Conservation (phyloP, 2,329 filamentous ascomycete species). For the Sporothrix pseudoabietina region DNA sequence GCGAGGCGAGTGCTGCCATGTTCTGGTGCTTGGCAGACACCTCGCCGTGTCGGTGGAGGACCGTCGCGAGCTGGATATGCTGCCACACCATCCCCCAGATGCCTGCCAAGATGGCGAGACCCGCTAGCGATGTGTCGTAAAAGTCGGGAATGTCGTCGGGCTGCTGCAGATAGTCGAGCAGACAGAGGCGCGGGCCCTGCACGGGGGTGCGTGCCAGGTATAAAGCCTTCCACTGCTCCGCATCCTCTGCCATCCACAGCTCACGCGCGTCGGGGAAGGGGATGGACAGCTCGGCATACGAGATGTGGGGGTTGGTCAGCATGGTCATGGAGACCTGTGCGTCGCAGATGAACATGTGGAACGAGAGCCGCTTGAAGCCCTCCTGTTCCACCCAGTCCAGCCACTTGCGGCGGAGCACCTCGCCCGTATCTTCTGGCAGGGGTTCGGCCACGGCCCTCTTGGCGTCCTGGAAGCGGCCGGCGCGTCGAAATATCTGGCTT, state of each 20-base stretch:
- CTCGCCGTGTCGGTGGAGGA: slow-evolving; percentile 4
- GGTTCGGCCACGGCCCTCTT: not conserved
- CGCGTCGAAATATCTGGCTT: slow-evolving; percentile 29
- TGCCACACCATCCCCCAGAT: slow-evolving; percentile 31
- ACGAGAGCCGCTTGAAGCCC: slow-evolving; percentile 54
- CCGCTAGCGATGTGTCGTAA: slow-evolving; percentile 19
- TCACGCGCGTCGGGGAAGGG: slow-evolving; percentile 64
- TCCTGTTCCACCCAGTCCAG: slow-evolving; percentile 29
- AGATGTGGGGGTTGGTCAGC: slow-evolving; percentile 65
- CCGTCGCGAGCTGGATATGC: slow-evolving; percentile 25
- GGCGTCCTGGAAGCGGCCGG: slow-evolving; percentile 27
- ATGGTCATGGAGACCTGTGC: slow-evolving; percentile 68
- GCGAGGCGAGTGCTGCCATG: not conserved
- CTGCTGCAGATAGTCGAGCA: slow-evolving; percentile 27
- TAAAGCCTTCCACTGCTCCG: slow-evolving; percentile 64
- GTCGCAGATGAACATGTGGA: slow-evolving; percentile 67
- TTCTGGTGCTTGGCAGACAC: not conserved
- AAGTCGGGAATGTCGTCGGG: slow-evolving; percentile 26
- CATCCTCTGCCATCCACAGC: slow-evolving; percentile 67
- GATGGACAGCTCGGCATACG: slow-evolving; percentile 68
- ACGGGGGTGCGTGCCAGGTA: slow-evolving; percentile 49
- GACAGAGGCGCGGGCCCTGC: not conserved
- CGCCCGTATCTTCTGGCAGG: slow-evolving; percentile 9
- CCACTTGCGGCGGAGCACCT: slow-evolving; percentile 30
- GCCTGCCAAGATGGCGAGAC: slow-evolving; percentile 25